These are phyloP conservation scores for Cryptosporidium meleagridis DNA, from an alignment of 169 alveolate genomes.

Conservation along the genomic window DNA sequence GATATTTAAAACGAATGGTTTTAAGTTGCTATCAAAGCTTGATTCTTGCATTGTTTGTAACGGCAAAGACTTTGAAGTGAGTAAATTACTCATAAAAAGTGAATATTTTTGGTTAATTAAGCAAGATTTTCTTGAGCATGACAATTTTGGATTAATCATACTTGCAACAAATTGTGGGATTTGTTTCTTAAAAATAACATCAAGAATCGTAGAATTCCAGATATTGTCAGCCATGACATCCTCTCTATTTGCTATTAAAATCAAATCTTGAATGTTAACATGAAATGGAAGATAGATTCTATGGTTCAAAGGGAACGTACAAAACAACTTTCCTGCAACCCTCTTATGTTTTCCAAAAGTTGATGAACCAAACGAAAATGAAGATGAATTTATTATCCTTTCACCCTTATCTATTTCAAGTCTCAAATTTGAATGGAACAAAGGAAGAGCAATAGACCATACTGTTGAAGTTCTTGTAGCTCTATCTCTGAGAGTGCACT, in stretches of 20 bases:
- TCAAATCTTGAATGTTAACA: conserved; percentile 52
- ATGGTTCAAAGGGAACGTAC: conserved; percentile 50
- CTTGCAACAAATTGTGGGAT: conserved; percentile 42
- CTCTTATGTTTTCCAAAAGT: conserved; percentile 39
- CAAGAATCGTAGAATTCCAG: conserved; percentile 36
- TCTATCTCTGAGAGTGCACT: conserved; percentile 38
- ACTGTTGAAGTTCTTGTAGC: conserved; percentile 18
- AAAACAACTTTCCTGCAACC: conserved; percentile 36
- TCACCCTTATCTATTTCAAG: not conserved
- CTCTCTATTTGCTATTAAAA: conserved; percentile 71
- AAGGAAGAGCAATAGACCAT: conserved; percentile 69
- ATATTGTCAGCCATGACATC: conserved; percentile 17
- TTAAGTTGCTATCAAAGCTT: not conserved
- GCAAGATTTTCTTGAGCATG: not conserved
- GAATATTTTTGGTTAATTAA: conserved; percentile 4
- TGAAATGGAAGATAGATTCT: conserved; percentile 46
- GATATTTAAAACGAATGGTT: not conserved
- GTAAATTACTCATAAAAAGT: not conserved
- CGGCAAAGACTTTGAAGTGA: not conserved
- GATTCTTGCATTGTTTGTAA: not conserved
- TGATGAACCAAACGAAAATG: conserved; percentile 53
- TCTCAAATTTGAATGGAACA: conserved; percentile 15
- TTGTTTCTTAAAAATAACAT: conserved; percentile 29
- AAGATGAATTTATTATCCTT: not conserved
- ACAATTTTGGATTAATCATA: conserved; percentile 8